Conservation (phyloP, 768 basidiomycete genomes). For the Megacollybia marginata region DNA sequence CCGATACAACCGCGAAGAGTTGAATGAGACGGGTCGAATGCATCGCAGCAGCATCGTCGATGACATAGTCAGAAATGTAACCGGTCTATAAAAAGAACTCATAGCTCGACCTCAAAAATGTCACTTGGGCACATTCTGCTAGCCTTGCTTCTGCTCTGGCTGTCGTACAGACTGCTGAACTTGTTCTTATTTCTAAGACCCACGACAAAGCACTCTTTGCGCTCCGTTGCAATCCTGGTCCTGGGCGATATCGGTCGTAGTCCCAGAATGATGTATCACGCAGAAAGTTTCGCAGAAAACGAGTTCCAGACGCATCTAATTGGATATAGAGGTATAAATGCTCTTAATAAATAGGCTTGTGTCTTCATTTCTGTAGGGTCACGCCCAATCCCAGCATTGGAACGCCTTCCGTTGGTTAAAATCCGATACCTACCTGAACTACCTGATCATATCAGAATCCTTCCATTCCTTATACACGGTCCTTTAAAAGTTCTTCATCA, state of each 20-base stretch:
- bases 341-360: too few species aligned
- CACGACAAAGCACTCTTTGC: constrained; percentile 33
- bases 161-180: constrained; percentile 24
- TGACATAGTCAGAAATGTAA: neutral
- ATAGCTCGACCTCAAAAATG: neutral
- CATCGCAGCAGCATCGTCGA: neutral
- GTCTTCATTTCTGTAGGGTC: constrained; percentile 45
- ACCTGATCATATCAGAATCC: constrained; percentile 38
- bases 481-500: constrained; percentile 79
- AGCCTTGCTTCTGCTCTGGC: constrained; percentile 12
- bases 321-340: constrained; percentile 67
- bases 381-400: constrained; percentile 66
- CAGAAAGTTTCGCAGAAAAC: constrained; percentile 81
- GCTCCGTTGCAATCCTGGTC: constrained; percentile 84
- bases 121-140: constrained; percentile 5
- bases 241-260: constrained; percentile 94
- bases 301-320: constrained; percentile 75
- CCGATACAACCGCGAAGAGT: neutral
- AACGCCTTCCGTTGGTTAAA: constrained; percentile 55
- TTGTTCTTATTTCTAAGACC: constrained; percentile 22
- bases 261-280: constrained; percentile 98
- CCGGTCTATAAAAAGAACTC: neutral
- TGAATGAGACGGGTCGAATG: neutral
- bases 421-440: constrained; percentile 64
- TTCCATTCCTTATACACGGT: constrained; percentile 68